Percentiles rank a stretch among this genome's conserved stretches.
phyloP scores from a whole-genome alignment of 208 protist genomes.

The Zelonia costaricensis region DNA sequence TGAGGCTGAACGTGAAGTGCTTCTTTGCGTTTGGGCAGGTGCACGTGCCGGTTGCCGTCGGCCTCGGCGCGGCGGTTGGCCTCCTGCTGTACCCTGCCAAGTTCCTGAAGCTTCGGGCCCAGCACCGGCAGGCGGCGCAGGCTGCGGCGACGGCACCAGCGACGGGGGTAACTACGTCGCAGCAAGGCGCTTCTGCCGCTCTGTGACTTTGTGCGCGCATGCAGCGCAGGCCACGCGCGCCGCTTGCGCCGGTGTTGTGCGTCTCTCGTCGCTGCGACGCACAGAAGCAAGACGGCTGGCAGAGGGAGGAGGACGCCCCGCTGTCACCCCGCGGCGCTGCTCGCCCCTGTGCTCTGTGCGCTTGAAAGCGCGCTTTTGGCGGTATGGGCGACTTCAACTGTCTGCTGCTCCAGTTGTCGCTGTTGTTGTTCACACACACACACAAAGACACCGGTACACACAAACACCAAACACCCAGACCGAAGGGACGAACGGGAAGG shows the following conservation, averaged over 20 bases:
- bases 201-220: too few species aligned
- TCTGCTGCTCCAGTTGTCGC: too few species aligned
- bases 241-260: too few species aligned
- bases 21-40: constrained; percentile 51
- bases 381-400: neutral
- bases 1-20: constrained; percentile 66
- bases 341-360: too few species aligned
- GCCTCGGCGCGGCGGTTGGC: constrained; percentile 41
- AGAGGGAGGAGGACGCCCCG: too few species aligned
- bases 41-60: constrained; percentile 47
- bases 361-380: neutral
- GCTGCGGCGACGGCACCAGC: too few species aligned
- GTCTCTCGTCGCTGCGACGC: too few species aligned
- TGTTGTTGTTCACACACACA: constrained; percentile 2
- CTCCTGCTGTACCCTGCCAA: constrained; percentile 57
- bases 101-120: constrained; percentile 40
- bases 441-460: neutral
- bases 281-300: too few species aligned
- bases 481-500: neutral
- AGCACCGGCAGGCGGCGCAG: neutral
- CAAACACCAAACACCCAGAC: neutral
- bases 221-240: too few species aligned
- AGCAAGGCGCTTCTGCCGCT: too few species aligned
- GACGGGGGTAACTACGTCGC: too few species aligned
- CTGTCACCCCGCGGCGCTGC: too few species aligned